A percentile compares a stretch with the other conserved stretches of the same genome.
These are phyloP conservation scores for Macrophomina phaseolina DNA, from an alignment of 2,329 filamentous ascomycete genomes.

Conservation along the genomic window DNA sequence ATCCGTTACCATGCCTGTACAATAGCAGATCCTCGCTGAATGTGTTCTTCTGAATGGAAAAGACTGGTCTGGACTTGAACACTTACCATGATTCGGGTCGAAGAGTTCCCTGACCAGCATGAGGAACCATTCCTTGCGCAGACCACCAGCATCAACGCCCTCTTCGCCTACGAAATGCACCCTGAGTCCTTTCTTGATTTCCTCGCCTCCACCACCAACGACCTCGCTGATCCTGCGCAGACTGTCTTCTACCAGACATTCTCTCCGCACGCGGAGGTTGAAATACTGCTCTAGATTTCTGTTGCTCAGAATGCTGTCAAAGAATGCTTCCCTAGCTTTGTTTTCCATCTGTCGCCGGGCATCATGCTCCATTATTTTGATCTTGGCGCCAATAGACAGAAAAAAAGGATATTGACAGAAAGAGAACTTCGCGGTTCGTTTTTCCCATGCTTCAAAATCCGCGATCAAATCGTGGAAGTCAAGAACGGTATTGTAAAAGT, in stretches of 20 bases:
- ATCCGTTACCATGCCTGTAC: slow-evolving; percentile 8
- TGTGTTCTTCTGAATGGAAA: not conserved
- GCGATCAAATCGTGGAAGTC: slow-evolving; percentile 84
- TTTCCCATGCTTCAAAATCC: slow-evolving; percentile 90
- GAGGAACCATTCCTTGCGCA: slow-evolving; percentile 94
- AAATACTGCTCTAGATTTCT: slow-evolving; percentile 78
- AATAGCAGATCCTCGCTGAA: not conserved
- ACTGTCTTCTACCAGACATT: slow-evolving; percentile 89
- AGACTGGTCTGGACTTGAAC: too few relatives aligned
- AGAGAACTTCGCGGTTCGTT: slow-evolving; percentile 73
- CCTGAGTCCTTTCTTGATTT: slow-evolving; percentile 86
- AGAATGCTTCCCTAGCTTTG: slow-evolving; percentile 87
- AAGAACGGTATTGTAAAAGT: slow-evolving; percentile 86
- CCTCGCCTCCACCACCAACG: slow-evolving; percentile 78
- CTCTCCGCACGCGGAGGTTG: slow-evolving; percentile 75
- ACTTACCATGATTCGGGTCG: slow-evolving; percentile 82
- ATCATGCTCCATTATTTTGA: slow-evolving; percentile 86
- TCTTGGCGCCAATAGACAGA: slow-evolving; percentile 90
- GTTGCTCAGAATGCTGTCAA: slow-evolving; percentile 81
- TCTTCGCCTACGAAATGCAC: slow-evolving; percentile 90
- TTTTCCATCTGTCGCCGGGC: slow-evolving; percentile 87
- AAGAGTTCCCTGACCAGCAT: slow-evolving; percentile 88
- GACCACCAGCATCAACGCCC: slow-evolving; percentile 85
- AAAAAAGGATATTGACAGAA: slow-evolving; percentile 95
- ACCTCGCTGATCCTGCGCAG: slow-evolving; percentile 83